These are phyloP conservation scores for Ambrosia artemisiifolia DNA, from an alignment of 129 eudicot species.

Conservation along the genomic window DNA sequence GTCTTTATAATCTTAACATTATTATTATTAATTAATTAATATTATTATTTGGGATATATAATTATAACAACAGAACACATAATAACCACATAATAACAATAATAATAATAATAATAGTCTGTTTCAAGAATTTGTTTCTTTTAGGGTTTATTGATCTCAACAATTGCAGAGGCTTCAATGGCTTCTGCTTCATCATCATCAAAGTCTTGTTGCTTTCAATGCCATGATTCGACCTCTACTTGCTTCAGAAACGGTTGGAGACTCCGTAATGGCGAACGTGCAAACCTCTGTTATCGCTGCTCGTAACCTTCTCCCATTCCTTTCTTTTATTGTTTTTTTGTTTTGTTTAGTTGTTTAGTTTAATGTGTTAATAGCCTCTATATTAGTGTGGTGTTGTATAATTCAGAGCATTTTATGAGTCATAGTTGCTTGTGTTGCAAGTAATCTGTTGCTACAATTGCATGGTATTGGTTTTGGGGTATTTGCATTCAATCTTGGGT, in stretches of 20 bases:
- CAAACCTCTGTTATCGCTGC: slow-evolving; percentile 70
- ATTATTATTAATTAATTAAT: too few relatives aligned
- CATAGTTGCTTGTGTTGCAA: slow-evolving; percentile 19
- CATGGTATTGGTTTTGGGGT: slow-evolving; percentile 3
- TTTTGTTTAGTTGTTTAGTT: background rate
- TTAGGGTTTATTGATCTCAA: slow-evolving; percentile 32
- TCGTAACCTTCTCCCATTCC: slow-evolving; percentile 32
- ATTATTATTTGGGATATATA: too few relatives aligned
- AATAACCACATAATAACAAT: too few relatives aligned
- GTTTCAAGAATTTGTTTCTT: background rate
- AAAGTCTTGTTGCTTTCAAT: slow-evolving; percentile 44
- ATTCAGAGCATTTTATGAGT: background rate
- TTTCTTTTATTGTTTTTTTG: background rate
- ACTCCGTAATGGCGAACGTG: slow-evolving; percentile 57
- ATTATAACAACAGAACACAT: too few relatives aligned
- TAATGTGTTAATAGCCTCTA: background rate
- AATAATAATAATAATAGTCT: too few relatives aligned
- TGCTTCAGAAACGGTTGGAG: slow-evolving; percentile 61
- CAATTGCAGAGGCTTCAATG: slow-evolving; percentile 19
- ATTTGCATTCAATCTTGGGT: background rate
- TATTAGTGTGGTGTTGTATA: too few relatives aligned
- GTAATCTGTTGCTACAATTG: slow-evolving; percentile 16
- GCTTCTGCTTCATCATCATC: slow-evolving; percentile 44
- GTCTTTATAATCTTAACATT: too few relatives aligned
- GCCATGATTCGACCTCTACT: slow-evolving; percentile 43